Evolutionary conservation across 805 yeast genomes (phyloP), one percentile per base, ranked within the genome.

Genomic region (Jamesozyma gamospora): DNA sequence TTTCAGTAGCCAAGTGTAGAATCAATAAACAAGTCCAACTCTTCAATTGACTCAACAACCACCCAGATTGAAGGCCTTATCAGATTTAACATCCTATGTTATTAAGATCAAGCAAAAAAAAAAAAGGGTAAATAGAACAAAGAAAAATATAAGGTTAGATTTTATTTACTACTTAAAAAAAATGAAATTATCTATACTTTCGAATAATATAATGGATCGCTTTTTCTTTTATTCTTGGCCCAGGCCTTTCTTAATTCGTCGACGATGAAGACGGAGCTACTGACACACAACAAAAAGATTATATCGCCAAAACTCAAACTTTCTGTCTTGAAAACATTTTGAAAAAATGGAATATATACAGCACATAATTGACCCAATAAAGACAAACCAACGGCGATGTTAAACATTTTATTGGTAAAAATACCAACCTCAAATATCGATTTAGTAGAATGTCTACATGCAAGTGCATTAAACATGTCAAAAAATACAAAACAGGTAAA

Each of bases 381-480:
- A 1, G 96, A 87, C 1, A 92, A 83, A 13, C 82, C 76, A 15
- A 92, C 96, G 0, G 98, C 96, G 47, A 81, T 66, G 56, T 92
- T 92, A 69, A 92, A 92, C 95, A 92, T 90, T 45, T 71, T 74
- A 64, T 92, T 92, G 7, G 72, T 70, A 50, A 73, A 67, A 46
- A 85, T 50, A 0, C 98, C 98, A 36, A 90, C 53, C 54, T 84
- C 82, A 53, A 87, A 82, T n/a, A 82, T 74, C 3, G 95, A 82
- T 57, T 85, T 88, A 32, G 85, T 71, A 43, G 81, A 72, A 47
- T 94, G 94, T 55, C 97, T 84, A 63, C 96, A 90, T 14, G 95
- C 70, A 49, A 92, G 69, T 0, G 99, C 99, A 62, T 88, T 94
- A 67, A 92, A 92, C 94, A 92, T 84, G 62, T 92, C 99, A 55